These are phyloP conservation scores for Phytophthora hibernalis DNA, from an alignment of 352 stramenopile genomes.

Conservation along the genomic window DNA sequence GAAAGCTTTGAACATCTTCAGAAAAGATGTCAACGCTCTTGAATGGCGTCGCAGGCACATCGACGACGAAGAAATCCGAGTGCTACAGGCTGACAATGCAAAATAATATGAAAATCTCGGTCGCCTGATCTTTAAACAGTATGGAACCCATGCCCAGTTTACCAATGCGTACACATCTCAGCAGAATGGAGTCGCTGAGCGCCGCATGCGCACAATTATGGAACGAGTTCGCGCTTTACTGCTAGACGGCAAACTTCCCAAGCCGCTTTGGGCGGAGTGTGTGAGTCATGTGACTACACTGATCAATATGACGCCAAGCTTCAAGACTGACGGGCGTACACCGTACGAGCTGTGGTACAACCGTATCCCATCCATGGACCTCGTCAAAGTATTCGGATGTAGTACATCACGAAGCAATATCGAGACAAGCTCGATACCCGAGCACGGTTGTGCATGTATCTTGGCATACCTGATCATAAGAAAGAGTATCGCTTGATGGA, in stretches of 20 bases:
- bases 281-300: conserved; percentile 14
- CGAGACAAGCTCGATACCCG: conserved; percentile 11
- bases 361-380: background rate
- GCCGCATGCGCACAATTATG: background rate
- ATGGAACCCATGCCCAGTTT: conserved; percentile 20
- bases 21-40: background rate
- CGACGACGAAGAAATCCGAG: background rate
- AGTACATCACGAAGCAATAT: conserved; percentile 7
- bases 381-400: conserved; percentile 14
- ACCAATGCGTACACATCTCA: conserved; percentile 14
- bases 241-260: conserved; percentile 10
- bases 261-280: conserved; percentile 13
- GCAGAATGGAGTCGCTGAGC: conserved; percentile 14
- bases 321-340: background rate
- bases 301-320: conserved; percentile 15
- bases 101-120: conserved; percentile 20
- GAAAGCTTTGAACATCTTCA: conserved; percentile 8
- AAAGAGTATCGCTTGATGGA: conserved; percentile 11
- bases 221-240: conserved; percentile 5
- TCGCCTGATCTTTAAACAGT: background rate
- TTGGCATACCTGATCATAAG: conserved; percentile 8
- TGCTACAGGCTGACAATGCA: background rate
- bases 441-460: conserved; percentile 11
- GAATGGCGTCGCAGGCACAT: background rate
- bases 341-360: conserved; percentile 12